Conservation (phyloP, 1,284 basidiomycete genomes). For the Cutaneotrichosporon sp. region DNA sequence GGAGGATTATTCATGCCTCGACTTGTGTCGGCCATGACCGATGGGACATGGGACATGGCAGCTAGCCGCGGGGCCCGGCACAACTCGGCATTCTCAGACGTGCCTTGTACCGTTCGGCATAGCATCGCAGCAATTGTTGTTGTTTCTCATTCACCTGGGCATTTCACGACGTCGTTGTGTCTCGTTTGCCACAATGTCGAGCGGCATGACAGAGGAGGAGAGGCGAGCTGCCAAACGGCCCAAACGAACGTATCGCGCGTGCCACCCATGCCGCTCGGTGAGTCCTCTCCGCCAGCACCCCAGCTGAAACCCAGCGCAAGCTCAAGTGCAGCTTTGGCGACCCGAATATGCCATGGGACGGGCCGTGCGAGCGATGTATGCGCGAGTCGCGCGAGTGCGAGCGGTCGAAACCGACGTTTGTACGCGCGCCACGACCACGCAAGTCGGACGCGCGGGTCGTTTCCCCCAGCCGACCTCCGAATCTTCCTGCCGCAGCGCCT, state of each 20-base stretch:
- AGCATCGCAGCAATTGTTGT: too few relatives aligned
- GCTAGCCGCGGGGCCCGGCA: too few relatives aligned
- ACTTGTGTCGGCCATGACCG: too few relatives aligned
- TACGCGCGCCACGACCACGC: background rate
- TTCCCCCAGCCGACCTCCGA: too few relatives aligned
- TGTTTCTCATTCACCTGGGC: too few relatives aligned
- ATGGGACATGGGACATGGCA: too few relatives aligned
- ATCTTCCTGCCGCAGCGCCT: background rate
- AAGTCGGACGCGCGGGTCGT: background rate
- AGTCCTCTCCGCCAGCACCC: background rate
- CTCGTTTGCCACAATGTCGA: too few relatives aligned
- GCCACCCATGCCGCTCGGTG: conserved; percentile 9
- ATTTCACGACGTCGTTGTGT: too few relatives aligned
- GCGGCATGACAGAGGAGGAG: background rate
- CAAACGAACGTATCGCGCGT: conserved; percentile 16
- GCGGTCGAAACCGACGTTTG: conserved; percentile 7
- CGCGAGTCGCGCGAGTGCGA: conserved; percentile 15
- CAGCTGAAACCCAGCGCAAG: conserved; percentile 10
- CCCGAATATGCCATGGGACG: conserved; percentile 16
- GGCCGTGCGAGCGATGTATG: conserved; percentile 13
- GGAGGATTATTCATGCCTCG: too few relatives aligned
- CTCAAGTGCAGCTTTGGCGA: conserved; percentile 18
- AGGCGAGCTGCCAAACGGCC: conserved; percentile 3
- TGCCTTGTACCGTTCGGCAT: too few relatives aligned
- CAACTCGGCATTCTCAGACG: too few relatives aligned